Conservation (phyloP, 2,329 filamentous ascomycete genomes). For the Aspergillus sp. region DNA sequence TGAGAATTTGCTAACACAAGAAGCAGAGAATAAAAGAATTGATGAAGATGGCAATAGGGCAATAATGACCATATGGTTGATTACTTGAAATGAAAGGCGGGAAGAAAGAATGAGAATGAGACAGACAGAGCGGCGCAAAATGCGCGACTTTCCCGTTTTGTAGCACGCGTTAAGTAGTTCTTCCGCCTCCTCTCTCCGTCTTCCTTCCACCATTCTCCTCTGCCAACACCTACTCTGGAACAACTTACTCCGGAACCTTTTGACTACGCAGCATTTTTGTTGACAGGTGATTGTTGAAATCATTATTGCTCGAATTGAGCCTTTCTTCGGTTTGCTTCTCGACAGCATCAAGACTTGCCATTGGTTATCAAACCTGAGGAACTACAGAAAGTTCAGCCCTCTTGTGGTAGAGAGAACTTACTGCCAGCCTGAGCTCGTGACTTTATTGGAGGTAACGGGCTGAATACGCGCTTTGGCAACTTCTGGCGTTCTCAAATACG, state of each 20-base stretch:
- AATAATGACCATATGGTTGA: neutral
- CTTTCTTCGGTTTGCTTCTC: neutral
- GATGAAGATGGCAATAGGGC: neutral
- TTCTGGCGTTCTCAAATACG: neutral
- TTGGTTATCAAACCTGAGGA: conserved; percentile 8
- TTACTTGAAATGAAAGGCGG: neutral
- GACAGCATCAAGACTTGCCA: neutral
- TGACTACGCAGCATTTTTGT: neutral
- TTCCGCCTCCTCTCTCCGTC: conserved; percentile 20
- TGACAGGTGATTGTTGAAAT: neutral
- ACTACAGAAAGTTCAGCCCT: neutral
- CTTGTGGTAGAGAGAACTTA: neutral
- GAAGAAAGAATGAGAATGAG: neutral
- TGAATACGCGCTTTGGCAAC: neutral
- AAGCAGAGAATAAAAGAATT: neutral
- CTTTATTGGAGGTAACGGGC: neutral
- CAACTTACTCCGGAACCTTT: neutral
- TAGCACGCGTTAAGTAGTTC: conserved; percentile 20
- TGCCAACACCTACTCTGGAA: conserved; percentile 3
- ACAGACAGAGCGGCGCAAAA: conserved; percentile 1
- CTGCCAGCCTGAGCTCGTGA: neutral
- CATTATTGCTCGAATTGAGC: neutral
- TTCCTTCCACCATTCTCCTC: conserved; percentile 14
- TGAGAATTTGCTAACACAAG: conserved; percentile 1
- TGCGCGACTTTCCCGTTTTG: conserved; percentile 22